Base-by-base conservation (phyloP, 2,329 filamentous ascomycete species). In the Hirsutella minnesotensis region DNA sequence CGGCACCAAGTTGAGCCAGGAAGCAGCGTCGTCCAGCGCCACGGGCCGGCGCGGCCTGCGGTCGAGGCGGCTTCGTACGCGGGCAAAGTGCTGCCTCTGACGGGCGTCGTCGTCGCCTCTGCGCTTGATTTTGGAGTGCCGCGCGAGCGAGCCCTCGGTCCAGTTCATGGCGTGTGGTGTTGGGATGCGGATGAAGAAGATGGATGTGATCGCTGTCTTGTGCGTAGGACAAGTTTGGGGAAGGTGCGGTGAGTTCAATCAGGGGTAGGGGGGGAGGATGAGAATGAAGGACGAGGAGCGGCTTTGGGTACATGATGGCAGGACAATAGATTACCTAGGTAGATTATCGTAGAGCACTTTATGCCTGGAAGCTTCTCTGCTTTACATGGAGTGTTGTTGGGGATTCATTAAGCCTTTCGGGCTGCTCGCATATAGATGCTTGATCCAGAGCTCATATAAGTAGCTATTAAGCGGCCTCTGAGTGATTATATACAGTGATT, bases 51-150 rank as follows among this genome's bases (percentile, higher is more conserved):
- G 9, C 18, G 38, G 12, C 33, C 5, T 34, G 33, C 3, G 9
- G 18, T 40, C 21, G 16, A 51, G 47, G 16, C 47, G 49, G 41
- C 49, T 48, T 10, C 60, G 60, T 4, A 54, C 55, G 43, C 57
- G 62, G 16, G 64, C 63, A 47, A 67, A 67, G 42, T 62, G 59
- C 41, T 60, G 48, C 37, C 58, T 62, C 47, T 68, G 65, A 15
- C 57, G 60, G 18, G 56, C 52, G 16, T 49, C 44, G 33, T 65
- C 60, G 22, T 54, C 47, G 18, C 59, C 58, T 53, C 51, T 60
- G 13, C 55, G 53, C 40, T 55, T 61, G 7, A 56, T 54, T 30
- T 56, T 56, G 21, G 58, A 56, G 45, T 66, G 57, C 9, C 64
- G 62, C 36, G 62, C 54, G 19, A 65, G 57, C 29, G 53, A 47